phyloP scores from a whole-genome alignment of 768 basidiomycete species.

The Collybia sordida region DNA sequence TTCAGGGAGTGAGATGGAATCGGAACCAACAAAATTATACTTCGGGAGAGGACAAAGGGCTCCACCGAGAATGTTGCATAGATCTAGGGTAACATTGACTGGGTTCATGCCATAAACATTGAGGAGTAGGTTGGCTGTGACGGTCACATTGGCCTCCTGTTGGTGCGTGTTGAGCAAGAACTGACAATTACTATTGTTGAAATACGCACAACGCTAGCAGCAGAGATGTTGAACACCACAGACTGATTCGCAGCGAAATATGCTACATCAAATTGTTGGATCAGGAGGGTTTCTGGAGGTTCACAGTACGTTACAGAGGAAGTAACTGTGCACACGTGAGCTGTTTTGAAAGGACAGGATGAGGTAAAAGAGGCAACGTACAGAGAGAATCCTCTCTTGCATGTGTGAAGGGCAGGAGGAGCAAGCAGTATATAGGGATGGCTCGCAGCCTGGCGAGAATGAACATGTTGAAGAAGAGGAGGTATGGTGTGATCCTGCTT shows the following conservation, averaged over 20 bases:
- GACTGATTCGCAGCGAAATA: conserved; percentile 73
- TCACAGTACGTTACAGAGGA: conserved; percentile 88
- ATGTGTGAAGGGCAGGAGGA: conserved; percentile 35
- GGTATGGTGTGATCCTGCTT: too few species aligned
- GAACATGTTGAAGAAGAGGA: conserved; percentile 19
- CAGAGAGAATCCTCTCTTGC: conserved; percentile 61
- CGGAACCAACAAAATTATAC: conserved; percentile 87
- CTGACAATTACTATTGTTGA: background rate
- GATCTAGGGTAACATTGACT: conserved; percentile 82
- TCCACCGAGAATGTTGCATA: conserved; percentile 77
- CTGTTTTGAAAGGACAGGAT: conserved; percentile 8
- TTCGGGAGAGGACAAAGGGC: conserved; percentile 80
- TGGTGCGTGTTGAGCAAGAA: too few species aligned
- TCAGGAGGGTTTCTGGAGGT: conserved; percentile 75
- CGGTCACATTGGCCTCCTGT: conserved; percentile 74
- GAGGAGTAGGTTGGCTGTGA: conserved; percentile 78
- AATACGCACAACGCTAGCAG: conserved; percentile 77
- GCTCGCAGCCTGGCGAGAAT: conserved; percentile 79
- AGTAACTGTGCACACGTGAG: conserved; percentile 52
- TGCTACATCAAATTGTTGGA: conserved; percentile 73
- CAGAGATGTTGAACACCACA: conserved; percentile 81
- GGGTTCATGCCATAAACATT: conserved; percentile 87
- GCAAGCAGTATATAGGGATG: conserved; percentile 36
- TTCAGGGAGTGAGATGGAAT: conserved; percentile 62
- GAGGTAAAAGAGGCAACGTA: conserved; percentile 33